A percentile compares a stretch with the other conserved stretches of the same genome.
Evolutionary conservation across 2,329 filamentous ascomycete species (phyloP).

Genomic region (Penicillium sp.): DNA sequence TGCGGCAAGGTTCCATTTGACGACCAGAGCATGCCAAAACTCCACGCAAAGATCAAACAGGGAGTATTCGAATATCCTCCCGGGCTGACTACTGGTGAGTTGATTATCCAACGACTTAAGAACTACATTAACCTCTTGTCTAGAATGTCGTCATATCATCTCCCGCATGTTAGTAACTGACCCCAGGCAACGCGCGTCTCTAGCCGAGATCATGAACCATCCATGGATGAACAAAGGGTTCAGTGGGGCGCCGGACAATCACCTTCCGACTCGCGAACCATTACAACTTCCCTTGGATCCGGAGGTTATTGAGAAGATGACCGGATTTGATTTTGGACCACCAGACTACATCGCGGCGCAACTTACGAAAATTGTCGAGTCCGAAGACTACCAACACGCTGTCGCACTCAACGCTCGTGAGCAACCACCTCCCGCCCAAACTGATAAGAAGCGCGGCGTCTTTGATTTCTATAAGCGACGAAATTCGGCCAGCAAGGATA

Average conservation of each 20-base stretch:
- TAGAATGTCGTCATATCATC: conserved; percentile 92
- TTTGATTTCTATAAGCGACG: conserved; percentile 97
- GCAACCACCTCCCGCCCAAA: conserved; percentile 60
- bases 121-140: conserved; percentile 41
- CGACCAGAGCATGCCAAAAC: conserved; percentile 97
- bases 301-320: conserved; percentile 89
- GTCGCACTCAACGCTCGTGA: conserved; percentile 74
- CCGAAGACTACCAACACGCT: conserved; percentile 89
- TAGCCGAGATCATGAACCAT: conserved; percentile 91
- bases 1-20: conserved; percentile 99
- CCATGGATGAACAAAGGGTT: conserved; percentile 97
- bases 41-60: conserved; percentile 99
- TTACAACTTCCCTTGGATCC: conserved; percentile 82
- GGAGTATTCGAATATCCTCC: conserved; percentile 93
- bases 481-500: conserved; percentile 89
- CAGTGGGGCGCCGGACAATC: conserved; percentile 83
- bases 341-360: conserved; percentile 82
- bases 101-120: conserved; percentile 15
- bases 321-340: conserved; percentile 94
- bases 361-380: conserved; percentile 84
- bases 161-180: conserved; percentile 96
- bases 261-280: conserved; percentile 80
- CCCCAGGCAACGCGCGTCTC: conserved; percentile 80
- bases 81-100: conserved; percentile 85
- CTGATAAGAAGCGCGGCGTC: conserved; percentile 85